Conservation (phyloP, 176 grass and related monocot genomes). For the maize (Zea mays) region Zm-B73-REFERENCE-NAM-5.0 NC_050096.1:290520001-290520500, state of each 20-base stretch:
- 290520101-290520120: not conserved
- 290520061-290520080: not conserved
- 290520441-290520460: not conserved
- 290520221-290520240: slow-evolving; percentile 17
- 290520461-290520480: not conserved
- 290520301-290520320: not conserved
- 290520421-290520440: not conserved
- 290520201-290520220: not conserved
- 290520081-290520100: not conserved
- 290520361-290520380: not conserved
- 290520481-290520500: not conserved
- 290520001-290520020: not conserved
- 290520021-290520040: not conserved
- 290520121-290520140: not conserved
- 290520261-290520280: slow-evolving; percentile 19
- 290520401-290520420: not conserved
- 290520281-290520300: slow-evolving; percentile 18
- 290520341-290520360: not conserved
- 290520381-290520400: not conserved
- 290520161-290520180: no score
- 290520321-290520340: not conserved
- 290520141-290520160: not conserved
- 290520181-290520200: not conserved
- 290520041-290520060: not conserved
- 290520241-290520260: slow-evolving; percentile 31